A percentile compares a stretch with the other conserved stretches of the same genome.
Conservation (phyloP, 116 monocot genomes). For the Cymodocea nodosa region DNA sequence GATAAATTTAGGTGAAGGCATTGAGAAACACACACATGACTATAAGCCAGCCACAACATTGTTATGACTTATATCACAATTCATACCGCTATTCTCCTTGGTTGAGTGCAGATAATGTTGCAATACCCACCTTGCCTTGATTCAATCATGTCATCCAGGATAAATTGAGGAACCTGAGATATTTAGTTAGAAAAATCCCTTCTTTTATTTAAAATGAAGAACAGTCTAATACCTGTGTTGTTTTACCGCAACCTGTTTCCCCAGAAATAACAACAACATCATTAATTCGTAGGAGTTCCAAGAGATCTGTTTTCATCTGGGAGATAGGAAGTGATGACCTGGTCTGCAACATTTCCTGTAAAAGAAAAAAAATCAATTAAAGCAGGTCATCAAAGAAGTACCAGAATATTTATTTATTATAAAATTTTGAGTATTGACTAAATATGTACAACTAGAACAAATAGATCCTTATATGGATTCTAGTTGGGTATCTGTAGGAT, state of each 20-base stretch:
- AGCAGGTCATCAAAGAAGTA: not conserved
- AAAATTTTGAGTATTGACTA: too few species aligned
- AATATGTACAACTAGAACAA: too few species aligned
- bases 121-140: slow-evolving; percentile 60
- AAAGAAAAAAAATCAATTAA: slow-evolving; percentile 5
- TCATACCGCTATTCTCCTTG: slow-evolving; percentile 90
- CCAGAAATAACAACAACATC: slow-evolving; percentile 88
- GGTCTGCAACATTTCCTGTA: slow-evolving; percentile 71
- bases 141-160: slow-evolving; percentile 93
- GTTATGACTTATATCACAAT: not conserved
- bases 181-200: not conserved
- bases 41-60: not conserved
- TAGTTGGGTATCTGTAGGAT: too few species aligned
- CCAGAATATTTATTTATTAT: not conserved
- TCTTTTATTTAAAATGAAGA: not conserved
- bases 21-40: not conserved
- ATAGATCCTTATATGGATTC: not conserved
- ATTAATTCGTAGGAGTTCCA: slow-evolving; percentile 51
- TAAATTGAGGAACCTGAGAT: slow-evolving; percentile 88
- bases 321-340: slow-evolving; percentile 79
- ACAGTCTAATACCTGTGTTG: slow-evolving; percentile 69
- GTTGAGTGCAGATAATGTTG: slow-evolving; percentile 92
- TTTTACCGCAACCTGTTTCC: slow-evolving; percentile 98
- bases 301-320: slow-evolving; percentile 42
- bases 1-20: too few species aligned